Conservation (phyloP, 1,284 basidiomycete species). For the Naganishia cerealis region DNA sequence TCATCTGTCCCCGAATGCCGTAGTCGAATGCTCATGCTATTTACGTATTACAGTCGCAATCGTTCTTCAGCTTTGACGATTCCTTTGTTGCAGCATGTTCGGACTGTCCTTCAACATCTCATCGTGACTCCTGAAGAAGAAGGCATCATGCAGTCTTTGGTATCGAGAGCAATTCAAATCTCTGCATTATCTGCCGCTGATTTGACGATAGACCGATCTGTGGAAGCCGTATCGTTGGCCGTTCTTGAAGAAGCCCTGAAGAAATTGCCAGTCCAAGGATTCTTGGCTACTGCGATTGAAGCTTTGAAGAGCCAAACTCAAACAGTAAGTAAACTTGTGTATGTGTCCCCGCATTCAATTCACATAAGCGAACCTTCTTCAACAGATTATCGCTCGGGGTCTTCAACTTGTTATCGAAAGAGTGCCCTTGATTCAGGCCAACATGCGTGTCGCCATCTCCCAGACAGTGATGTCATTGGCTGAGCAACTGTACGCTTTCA, state of each 20-base stretch:
- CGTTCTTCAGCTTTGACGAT: neutral
- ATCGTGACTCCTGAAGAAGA: slow-evolving; percentile 15
- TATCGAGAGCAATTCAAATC: slow-evolving; percentile 16
- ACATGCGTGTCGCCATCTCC: slow-evolving; percentile 61
- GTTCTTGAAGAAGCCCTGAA: slow-evolving; percentile 27
- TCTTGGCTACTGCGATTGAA: slow-evolving; percentile 23
- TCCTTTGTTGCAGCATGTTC: slow-evolving; percentile 16
- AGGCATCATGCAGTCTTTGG: slow-evolving; percentile 9
- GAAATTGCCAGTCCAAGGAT: slow-evolving; percentile 31
- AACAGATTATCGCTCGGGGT: slow-evolving; percentile 44
- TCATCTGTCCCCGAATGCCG: neutral
- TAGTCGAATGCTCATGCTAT: neutral
- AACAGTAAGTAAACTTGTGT: slow-evolving; percentile 8
- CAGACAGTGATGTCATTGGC: slow-evolving; percentile 53
- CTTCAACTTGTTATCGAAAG: slow-evolving; percentile 64
- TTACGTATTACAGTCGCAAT: neutral
- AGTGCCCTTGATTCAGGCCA: slow-evolving; percentile 63
- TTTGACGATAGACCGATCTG: slow-evolving; percentile 14
- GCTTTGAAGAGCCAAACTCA: slow-evolving; percentile 22
- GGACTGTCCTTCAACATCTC: slow-evolving; percentile 13
- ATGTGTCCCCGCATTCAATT: neutral
- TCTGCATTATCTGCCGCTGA: slow-evolving; percentile 21
- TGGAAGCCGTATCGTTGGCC: slow-evolving; percentile 6
- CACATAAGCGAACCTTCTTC: neutral
- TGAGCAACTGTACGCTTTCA: slow-evolving; percentile 63